These are phyloP conservation scores for Aspergillus coremiiformis DNA, from an alignment of 495 filamentous ascomycete genomes.

Conservation along the genomic window DNA sequence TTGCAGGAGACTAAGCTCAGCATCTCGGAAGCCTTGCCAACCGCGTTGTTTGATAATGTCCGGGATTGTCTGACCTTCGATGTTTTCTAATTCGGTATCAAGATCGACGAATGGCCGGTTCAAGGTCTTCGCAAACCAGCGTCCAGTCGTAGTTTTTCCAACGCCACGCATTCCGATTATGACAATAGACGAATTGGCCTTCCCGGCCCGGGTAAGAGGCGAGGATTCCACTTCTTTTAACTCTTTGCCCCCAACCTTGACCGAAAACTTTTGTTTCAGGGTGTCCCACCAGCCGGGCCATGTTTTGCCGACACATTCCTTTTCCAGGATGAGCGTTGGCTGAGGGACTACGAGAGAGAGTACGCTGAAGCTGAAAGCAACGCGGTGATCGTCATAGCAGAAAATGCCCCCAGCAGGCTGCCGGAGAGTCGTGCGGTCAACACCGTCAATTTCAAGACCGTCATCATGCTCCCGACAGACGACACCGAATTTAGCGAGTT, in stretches of 20 bases:
- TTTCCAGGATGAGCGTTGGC: conserved; percentile 73
- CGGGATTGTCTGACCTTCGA: conserved; percentile 67
- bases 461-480: conserved; percentile 81
- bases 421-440: conserved; percentile 50
- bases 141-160: conserved; percentile 89
- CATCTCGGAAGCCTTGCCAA: conserved; percentile 83
- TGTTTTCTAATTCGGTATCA: conserved; percentile 73
- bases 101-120: conserved; percentile 77
- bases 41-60: conserved; percentile 71
- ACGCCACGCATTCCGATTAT: conserved; percentile 98
- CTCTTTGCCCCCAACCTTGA: conserved; percentile 65
- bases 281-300: conserved; percentile 99
- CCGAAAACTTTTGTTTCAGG: conserved; percentile 65
- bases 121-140: conserved; percentile 70
- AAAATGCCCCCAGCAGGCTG: conserved; percentile 62
- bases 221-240: conserved; percentile 37
- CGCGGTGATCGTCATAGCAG: conserved; percentile 97
- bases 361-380: conserved; percentile 98
- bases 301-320: conserved; percentile 94
- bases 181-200: conserved; percentile 59
- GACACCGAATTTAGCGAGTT: conserved; percentile 94
- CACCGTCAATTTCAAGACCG: conserved; percentile 79
- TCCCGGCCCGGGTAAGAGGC: conserved; percentile 24
- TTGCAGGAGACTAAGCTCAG: conserved; percentile 69
- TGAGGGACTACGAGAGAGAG: conserved; percentile 67